Evolutionary conservation across 768 basidiomycete species (phyloP).

Genomic region (Phlebiopsis flavidoalba): DNA sequence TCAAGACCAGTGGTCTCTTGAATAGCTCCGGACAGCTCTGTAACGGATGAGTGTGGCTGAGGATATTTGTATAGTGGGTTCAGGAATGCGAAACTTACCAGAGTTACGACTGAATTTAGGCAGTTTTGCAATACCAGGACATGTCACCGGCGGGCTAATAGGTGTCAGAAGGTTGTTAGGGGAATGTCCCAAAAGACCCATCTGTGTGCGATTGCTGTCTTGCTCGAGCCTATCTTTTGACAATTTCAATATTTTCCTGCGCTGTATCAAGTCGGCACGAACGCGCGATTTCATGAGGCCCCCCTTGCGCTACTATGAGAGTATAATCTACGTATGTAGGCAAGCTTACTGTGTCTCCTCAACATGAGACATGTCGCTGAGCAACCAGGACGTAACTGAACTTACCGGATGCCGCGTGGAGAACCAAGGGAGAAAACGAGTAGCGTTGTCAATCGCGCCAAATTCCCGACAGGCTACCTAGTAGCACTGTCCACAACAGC

Average conservation of each 20-base stretch:
- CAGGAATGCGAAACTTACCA: neutral
- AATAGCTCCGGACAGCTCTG: slow-evolving; percentile 33
- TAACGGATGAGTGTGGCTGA: neutral
- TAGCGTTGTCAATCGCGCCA: slow-evolving; percentile 65
- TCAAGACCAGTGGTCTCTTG: slow-evolving; percentile 64
- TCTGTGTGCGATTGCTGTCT: slow-evolving; percentile 27
- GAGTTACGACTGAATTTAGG: slow-evolving; percentile 43
- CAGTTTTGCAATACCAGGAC: slow-evolving; percentile 45
- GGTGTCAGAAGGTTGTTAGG: neutral
- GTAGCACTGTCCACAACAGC: slow-evolving; percentile 73
- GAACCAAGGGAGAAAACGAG: slow-evolving; percentile 49
- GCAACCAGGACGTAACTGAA: neutral
- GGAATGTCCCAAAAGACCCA: slow-evolving; percentile 1
- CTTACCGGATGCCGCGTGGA: slow-evolving; percentile 23
- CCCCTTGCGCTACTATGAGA: slow-evolving; percentile 49
- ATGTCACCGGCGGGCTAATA: slow-evolving; percentile 12
- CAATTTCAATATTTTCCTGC: slow-evolving; percentile 33
- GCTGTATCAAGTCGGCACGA: slow-evolving; percentile 47
- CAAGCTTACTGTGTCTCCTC: neutral
- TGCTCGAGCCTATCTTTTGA: too few species aligned
- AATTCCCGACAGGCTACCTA: slow-evolving; percentile 81
- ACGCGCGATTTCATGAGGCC: slow-evolving; percentile 56
- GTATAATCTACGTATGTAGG: slow-evolving; percentile 51
- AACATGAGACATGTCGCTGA: neutral
- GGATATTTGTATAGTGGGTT: too few species aligned